These are phyloP conservation scores for Xylariomycetidae sp. DNA, from an alignment of 2,329 filamentous ascomycete species.

Conservation along the genomic window DNA sequence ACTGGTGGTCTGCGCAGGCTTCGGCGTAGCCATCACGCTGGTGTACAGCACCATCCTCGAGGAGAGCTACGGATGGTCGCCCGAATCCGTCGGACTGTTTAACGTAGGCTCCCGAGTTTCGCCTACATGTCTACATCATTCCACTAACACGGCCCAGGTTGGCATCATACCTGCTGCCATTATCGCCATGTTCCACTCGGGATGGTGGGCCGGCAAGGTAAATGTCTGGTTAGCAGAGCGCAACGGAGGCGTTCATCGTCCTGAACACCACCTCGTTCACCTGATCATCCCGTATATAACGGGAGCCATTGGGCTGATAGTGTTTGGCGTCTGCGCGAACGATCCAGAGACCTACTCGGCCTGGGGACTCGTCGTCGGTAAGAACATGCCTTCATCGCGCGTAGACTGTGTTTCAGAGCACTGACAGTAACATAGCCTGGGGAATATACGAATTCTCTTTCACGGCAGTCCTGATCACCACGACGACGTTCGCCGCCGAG, in stretches of 20 bases:
- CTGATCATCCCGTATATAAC: slow-evolving; percentile 7
- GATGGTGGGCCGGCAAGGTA: slow-evolving; percentile 13
- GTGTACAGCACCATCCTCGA: slow-evolving; percentile 31
- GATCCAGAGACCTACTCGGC: slow-evolving; percentile 6
- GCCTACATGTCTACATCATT: neutral
- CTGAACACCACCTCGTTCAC: slow-evolving; percentile 14
- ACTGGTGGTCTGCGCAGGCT: slow-evolving; percentile 13
- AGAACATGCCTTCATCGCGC: neutral
- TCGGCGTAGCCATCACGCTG: slow-evolving; percentile 31
- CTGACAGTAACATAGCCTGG: slow-evolving; percentile 24
- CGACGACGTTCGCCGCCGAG: slow-evolving; percentile 29
- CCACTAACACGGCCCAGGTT: neutral
- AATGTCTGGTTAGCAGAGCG: slow-evolving; percentile 13
- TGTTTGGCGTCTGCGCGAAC: slow-evolving; percentile 13
- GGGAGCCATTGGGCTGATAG: slow-evolving; percentile 11
- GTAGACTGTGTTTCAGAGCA: neutral
- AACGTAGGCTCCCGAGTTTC: slow-evolving; percentile 31
- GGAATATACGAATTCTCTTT: slow-evolving; percentile 23
- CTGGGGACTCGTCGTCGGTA: slow-evolving; percentile 4
- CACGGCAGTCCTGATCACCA: slow-evolving; percentile 21
- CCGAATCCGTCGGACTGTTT: slow-evolving; percentile 34
- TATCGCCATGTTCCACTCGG: slow-evolving; percentile 19
- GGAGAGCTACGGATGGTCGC: slow-evolving; percentile 27
- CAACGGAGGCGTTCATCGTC: slow-evolving; percentile 15
- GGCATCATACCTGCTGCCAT: slow-evolving; percentile 35